These are phyloP conservation scores for Cantharellus cinnabarinus DNA, from an alignment of 768 basidiomycete species.

Conservation along the genomic window DNA sequence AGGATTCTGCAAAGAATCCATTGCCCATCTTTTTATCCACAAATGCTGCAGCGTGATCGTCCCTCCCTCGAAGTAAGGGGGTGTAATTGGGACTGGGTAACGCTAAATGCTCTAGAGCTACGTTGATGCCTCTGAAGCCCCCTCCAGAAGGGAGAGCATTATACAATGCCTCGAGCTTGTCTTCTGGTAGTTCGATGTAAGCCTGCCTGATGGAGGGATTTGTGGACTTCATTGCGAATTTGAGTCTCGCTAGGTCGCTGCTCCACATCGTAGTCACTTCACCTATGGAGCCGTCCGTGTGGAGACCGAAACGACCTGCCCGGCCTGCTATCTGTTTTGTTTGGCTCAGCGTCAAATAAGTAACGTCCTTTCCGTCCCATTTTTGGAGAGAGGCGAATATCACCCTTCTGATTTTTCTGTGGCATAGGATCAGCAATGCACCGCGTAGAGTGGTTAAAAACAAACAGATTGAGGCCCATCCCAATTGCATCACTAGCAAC, in stretches of 20 bases:
- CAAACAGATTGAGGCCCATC: conserved; percentile 93
- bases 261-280: conserved; percentile 50
- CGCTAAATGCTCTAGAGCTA: conserved; percentile 31
- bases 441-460: conserved; percentile 4
- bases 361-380: conserved; percentile 28
- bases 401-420: conserved; percentile 77
- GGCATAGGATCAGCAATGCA: neutral
- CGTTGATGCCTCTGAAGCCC: conserved; percentile 18
- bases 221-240: conserved; percentile 30
- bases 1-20: conserved; percentile 27
- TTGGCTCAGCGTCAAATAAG: conserved; percentile 43
- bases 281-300: conserved; percentile 33
- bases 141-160: conserved; percentile 15
- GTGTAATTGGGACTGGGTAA: conserved; percentile 24
- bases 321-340: conserved; percentile 91
- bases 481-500: conserved; percentile 91
- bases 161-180: conserved; percentile 12
- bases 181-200: conserved; percentile 20
- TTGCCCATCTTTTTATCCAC: conserved; percentile 12
- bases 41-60: neutral
- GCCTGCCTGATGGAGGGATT: conserved; percentile 33
- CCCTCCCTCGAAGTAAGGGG: conserved; percentile 8
- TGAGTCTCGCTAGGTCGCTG: conserved; percentile 41
- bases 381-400: conserved; percentile 57
- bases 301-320: conserved; percentile 73